Percentiles rank a stretch among this genome's conserved stretches.
Evolutionary conservation across 139 green algal species (phyloP).

Genomic region (Nannochloris sp.): DNA sequence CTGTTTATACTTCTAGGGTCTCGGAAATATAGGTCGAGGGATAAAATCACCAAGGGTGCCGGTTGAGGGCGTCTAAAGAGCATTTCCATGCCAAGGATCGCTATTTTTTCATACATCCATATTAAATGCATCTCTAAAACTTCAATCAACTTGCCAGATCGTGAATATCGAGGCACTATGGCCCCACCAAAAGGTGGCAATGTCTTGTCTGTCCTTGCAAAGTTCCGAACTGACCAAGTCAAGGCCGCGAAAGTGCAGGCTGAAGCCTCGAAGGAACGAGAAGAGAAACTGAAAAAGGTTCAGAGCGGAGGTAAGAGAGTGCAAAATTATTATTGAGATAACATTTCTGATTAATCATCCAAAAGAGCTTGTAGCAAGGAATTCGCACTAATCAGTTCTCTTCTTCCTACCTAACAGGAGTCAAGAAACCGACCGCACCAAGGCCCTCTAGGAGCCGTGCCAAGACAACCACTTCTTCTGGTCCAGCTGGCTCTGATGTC

Average conservation of each 20-base stretch:
- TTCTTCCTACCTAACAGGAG: not conserved
- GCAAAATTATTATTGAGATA: too few species aligned
- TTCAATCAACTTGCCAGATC: not conserved
- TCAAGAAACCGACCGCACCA: not conserved
- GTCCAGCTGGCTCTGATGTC: conserved; percentile 9
- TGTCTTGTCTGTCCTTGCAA: conserved; percentile 4
- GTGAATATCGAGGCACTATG: not conserved
- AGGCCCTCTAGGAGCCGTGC: not conserved
- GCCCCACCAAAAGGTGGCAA: not conserved
- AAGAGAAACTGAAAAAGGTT: conserved; percentile 15
- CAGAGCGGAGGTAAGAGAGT: not conserved
- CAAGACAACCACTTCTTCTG: not conserved
- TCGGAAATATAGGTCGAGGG: too few species aligned
- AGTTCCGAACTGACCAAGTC: conserved; percentile 15
- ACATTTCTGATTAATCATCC: too few species aligned
- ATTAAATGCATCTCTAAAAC: too few species aligned
- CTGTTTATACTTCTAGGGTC: too few species aligned
- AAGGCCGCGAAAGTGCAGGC: not conserved
- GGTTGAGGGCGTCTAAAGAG: too few species aligned
- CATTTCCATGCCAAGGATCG: too few species aligned
- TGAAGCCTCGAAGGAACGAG: conserved; percentile 18
- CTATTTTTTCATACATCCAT: too few species aligned
- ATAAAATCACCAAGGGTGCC: too few species aligned
- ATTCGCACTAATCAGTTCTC: not conserved
- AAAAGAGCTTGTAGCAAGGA: too few species aligned